Conservation (phyloP, 352 stramenopile genomes). For the Globisporangium mamillatum region DNA sequence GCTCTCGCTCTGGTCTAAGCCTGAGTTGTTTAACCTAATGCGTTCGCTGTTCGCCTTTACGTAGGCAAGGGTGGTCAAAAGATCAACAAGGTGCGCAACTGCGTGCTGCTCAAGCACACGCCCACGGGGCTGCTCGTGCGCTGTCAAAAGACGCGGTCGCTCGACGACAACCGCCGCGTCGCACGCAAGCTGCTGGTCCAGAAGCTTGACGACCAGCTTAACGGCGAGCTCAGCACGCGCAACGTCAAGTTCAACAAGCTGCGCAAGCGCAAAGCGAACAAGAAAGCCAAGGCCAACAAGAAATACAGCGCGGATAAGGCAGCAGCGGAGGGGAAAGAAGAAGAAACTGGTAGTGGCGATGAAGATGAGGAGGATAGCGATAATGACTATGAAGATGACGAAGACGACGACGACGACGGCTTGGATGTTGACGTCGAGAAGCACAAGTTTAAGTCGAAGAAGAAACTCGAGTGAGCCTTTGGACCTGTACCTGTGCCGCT, state of each 20-base stretch:
- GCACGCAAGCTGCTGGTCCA: slow-evolving; percentile 66
- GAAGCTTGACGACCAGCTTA: slow-evolving; percentile 76
- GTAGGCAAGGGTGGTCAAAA: slow-evolving; percentile 86
- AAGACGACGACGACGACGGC: background rate
- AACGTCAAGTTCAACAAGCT: slow-evolving; percentile 67
- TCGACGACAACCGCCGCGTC: slow-evolving; percentile 75
- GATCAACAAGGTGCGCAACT: slow-evolving; percentile 91
- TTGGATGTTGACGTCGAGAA: slow-evolving; percentile 15
- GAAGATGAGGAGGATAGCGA: slow-evolving; percentile 15
- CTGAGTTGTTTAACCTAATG: background rate
- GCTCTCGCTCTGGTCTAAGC: background rate
- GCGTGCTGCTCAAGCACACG: slow-evolving; percentile 81
- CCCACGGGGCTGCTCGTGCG: slow-evolving; percentile 76
- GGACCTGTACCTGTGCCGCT: background rate
- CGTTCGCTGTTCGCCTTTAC: background rate
- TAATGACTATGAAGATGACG: slow-evolving; percentile 23
- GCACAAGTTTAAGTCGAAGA: slow-evolving; percentile 38
- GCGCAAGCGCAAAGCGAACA: slow-evolving; percentile 64
- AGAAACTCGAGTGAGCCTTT: background rate
- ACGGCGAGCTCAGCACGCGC: slow-evolving; percentile 53
- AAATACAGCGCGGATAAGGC: slow-evolving; percentile 37
- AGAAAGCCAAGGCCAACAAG: slow-evolving; percentile 47
- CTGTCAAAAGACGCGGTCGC: slow-evolving; percentile 77
- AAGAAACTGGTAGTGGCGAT: slow-evolving; percentile 13
- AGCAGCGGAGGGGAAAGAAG: slow-evolving; percentile 7